These are phyloP conservation scores for Trichoderma asperelloides DNA, from an alignment of 495 filamentous ascomycete species.

Conservation along the genomic window DNA sequence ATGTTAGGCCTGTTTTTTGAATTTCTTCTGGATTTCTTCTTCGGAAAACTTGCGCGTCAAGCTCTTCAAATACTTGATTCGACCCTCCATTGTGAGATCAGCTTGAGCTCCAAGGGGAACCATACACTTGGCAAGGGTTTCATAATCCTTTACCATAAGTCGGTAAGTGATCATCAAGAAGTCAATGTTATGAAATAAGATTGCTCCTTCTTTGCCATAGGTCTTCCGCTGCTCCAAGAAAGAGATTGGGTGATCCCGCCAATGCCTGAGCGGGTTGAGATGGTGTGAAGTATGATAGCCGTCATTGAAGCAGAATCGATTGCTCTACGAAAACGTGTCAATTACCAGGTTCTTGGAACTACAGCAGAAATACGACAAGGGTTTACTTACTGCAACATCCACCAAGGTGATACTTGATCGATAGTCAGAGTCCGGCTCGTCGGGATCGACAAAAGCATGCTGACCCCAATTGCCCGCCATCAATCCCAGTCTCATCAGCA, in stretches of 20 bases:
- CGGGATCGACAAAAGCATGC: conserved; percentile 63
- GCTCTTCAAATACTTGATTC: conserved; percentile 49
- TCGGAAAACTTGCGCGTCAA: conserved; percentile 54
- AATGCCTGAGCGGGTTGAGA: conserved; percentile 64
- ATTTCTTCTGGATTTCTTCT: conserved; percentile 44
- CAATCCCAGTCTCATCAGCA: conserved; percentile 52
- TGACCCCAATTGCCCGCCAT: conserved; percentile 80
- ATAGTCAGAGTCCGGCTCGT: conserved; percentile 62
- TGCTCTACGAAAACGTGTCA: conserved; percentile 36
- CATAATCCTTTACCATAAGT: conserved; percentile 56
- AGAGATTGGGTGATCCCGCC: conserved; percentile 61
- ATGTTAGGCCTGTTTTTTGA: conserved; percentile 9
- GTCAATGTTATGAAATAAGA: conserved; percentile 63
- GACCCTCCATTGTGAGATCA: conserved; percentile 53
- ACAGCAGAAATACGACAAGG: background rate
- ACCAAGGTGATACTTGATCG: conserved; percentile 62
- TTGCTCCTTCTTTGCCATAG: conserved; percentile 49
- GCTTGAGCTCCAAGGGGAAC: conserved; percentile 53
- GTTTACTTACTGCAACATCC: conserved; percentile 53
- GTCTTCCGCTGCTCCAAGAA: conserved; percentile 51
- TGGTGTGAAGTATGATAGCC: conserved; percentile 76
- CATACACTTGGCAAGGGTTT: conserved; percentile 50
- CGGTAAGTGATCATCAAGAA: conserved; percentile 60
- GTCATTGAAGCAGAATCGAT: conserved; percentile 70
- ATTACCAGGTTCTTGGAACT: background rate